Conservation (phyloP, 139 green algal species). For the Desmodesmus armatus region DNA sequence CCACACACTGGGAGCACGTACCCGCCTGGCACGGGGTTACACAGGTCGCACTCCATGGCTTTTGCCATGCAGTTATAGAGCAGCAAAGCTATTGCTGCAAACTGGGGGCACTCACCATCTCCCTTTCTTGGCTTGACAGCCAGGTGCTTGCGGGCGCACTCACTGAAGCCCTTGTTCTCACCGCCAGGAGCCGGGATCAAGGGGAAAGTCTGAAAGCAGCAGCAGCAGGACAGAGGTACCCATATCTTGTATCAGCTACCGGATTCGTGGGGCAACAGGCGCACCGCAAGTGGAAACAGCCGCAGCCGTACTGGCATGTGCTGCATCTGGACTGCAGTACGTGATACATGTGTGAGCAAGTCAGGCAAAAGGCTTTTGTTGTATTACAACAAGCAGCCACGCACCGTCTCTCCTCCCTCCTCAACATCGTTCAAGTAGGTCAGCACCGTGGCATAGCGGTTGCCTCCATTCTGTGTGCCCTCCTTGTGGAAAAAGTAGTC, state of each 20-base stretch:
- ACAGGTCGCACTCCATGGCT: not conserved
- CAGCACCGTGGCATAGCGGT: conserved; percentile 82
- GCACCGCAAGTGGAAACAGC: too few species aligned
- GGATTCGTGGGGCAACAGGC: too few species aligned
- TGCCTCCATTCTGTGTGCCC: conserved; percentile 68
- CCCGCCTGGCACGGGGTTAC: not conserved
- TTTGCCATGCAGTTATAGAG: not conserved
- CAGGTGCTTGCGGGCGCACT: conserved; percentile 66
- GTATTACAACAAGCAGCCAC: too few species aligned
- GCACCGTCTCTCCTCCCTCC: conserved; percentile 78
- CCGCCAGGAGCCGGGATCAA: conserved; percentile 66
- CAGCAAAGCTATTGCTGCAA: not conserved
- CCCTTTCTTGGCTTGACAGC: conserved; percentile 69
- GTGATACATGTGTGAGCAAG: not conserved
- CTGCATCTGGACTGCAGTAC: not conserved
- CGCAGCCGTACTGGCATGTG: too few species aligned
- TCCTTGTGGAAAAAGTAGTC: conserved; percentile 42
- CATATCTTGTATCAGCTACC: too few species aligned
- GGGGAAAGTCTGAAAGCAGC: conserved; percentile 56
- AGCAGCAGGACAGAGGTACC: too few species aligned
- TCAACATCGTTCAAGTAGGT: conserved; percentile 84
- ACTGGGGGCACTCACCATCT: conserved; percentile 42
- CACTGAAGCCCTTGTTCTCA: conserved; percentile 62
- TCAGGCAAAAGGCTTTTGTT: not conserved
- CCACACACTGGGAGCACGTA: not conserved